Conservation (phyloP, 2,329 filamentous ascomycete genomes). For the Dichotomopilus funicola region DNA sequence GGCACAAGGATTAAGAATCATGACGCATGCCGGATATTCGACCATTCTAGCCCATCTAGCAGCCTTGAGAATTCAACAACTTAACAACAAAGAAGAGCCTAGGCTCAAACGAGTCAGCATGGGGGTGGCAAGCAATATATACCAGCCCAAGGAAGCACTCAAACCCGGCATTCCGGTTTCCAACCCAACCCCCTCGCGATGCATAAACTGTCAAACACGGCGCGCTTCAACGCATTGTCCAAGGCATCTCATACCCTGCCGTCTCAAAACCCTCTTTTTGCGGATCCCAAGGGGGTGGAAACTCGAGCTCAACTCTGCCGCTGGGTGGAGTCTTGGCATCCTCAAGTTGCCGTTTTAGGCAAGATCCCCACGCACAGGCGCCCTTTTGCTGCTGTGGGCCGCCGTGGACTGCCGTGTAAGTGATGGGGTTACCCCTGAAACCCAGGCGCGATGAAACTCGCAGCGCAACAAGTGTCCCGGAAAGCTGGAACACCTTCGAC, state of each 20-base stretch:
- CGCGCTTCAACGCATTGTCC: background rate
- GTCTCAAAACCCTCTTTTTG: background rate
- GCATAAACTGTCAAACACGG: background rate
- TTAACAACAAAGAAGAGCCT: background rate
- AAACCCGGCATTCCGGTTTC: slow-evolving; percentile 7
- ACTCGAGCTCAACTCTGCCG: too few relatives aligned
- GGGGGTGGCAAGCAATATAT: slow-evolving; percentile 9
- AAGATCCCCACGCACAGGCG: slow-evolving; percentile 3
- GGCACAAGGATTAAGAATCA: too few relatives aligned
- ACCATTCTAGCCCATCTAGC: too few relatives aligned
- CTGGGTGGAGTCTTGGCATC: background rate
- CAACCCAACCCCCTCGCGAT: background rate
- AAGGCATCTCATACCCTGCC: background rate
- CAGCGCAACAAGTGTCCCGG: slow-evolving; percentile 9
- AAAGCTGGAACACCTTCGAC: background rate
- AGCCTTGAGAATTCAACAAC: too few relatives aligned
- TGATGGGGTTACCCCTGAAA: slow-evolving; percentile 1
- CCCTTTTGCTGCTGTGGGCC: background rate
- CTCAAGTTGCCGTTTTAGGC: slow-evolving; percentile 10
- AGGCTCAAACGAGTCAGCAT: slow-evolving; percentile 4
- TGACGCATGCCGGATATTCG: too few relatives aligned
- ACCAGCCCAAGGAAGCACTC: background rate
- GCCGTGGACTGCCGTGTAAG: too few relatives aligned
- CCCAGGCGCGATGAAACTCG: slow-evolving; percentile 8
- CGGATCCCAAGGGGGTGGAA: slow-evolving; percentile 7